Conservation (phyloP, 805 yeast species). For the Vanderwaltozyma tropicalis region DNA sequence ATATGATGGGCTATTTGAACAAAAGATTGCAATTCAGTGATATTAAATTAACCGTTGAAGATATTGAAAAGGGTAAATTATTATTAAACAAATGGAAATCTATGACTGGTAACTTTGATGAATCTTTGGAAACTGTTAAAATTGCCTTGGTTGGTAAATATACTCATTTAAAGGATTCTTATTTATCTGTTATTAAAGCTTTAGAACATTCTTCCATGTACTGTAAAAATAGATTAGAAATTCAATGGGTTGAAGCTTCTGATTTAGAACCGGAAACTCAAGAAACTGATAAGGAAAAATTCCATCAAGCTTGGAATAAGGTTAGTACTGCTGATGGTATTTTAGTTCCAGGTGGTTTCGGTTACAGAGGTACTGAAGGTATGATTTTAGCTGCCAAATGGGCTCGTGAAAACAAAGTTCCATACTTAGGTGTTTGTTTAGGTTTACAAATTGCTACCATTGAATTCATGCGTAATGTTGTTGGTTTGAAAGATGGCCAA, state of each 20-base stretch:
- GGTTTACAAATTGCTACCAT: conserved; percentile 97
- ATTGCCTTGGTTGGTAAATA: conserved; percentile 97
- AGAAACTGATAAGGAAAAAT: conserved; percentile 54
- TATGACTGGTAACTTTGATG: conserved; percentile 72
- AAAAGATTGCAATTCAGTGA: conserved; percentile 54
- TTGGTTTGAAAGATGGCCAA: conserved; percentile 57
- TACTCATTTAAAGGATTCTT: conserved; percentile 90
- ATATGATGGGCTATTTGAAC: conserved; percentile 60
- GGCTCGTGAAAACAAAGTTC: conserved; percentile 94
- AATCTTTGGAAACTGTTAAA: conserved; percentile 74
- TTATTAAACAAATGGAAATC: conserved; percentile 70
- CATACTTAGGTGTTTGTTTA: conserved; percentile 92
- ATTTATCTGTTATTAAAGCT: conserved; percentile 87
- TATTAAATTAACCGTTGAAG: conserved; percentile 38
- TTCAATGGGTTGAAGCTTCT: conserved; percentile 93
- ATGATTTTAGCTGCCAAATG: conserved; percentile 95
- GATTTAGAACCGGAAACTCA: conserved; percentile 73
- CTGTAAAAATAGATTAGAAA: conserved; percentile 71
- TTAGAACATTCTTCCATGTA: conserved; percentile 93
- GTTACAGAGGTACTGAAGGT: conserved; percentile 95
- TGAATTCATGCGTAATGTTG: conserved; percentile 75
- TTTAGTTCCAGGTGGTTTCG: conserved; percentile 97
- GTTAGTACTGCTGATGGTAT: conserved; percentile 94
- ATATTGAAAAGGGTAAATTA: conserved; percentile 52
- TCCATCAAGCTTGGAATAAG: conserved; percentile 91